Base-by-base conservation (phyloP, 257 asterid species). In the Paraleonurus japonicus region DNA sequence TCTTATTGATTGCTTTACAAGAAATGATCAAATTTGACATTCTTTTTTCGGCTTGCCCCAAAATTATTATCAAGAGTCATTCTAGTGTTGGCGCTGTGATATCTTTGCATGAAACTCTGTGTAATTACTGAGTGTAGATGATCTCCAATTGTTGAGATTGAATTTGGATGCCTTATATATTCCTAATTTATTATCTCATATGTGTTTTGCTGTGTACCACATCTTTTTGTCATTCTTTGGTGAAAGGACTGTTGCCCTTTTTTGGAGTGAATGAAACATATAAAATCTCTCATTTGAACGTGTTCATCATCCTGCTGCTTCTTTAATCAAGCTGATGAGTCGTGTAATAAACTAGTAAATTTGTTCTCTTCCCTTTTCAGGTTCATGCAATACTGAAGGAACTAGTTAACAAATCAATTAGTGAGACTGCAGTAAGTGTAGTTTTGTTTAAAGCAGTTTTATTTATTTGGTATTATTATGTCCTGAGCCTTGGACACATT, bases 381-480 rank as follows among this genome's bases (percentile, higher is more conserved):
- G 96, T 89, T 84, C 96, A 87, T 72, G 88, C 72, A 17, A 73
- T 87, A 58, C 79, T 89, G 77, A 89, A 84, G 89, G 96, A 89
- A 6, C 85, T 89, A 50, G 84, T 89, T 66, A 86, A 83, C 57
- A 89, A 87, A 89, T 80, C 96, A 7, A 85, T 89, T 33, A 76
- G 70, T 48, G 96, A 83, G 83, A 87, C 93, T 3, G 61, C 53
- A 67, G 91, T 80, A 76, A 75, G 86, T 71, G 27, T 60, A 19
- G 9, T 17, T 23, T 48, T 54, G 51, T 45, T 67, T 35, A 33
- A 22, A 48, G 37, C 22, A 7, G 23, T 27, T 11, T 5, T 65
- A 32, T 23, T 41, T 20, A 71, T 43, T 61, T 30, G 50, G 58
- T 20, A 24, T 20, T 15, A 35, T 9, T 16, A 69, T 11, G 27